Evolutionary conservation across 306 rosid genomes (phyloP), one percentile per base, ranked within the genome.

Genomic region (Acmispon strigosus): DNA sequence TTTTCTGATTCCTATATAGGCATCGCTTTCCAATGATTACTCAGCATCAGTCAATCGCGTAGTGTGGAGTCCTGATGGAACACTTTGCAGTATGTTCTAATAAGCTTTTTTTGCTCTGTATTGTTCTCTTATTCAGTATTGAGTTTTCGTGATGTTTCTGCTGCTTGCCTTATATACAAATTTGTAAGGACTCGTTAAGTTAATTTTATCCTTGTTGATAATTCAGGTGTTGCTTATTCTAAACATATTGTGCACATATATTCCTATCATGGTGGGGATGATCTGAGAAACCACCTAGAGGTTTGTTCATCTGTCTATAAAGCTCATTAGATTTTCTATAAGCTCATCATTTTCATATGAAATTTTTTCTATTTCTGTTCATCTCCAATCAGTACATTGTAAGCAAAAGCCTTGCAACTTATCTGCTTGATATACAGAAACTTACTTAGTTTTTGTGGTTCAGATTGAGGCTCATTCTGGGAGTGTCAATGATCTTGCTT

Each of bases 391-490:
- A 69, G 4, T 50, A 15, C 66, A 17, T 62, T 12, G 37, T 62
- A 70, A 42, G 48, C 34, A 59, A 13, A 53, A 60, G 78, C 39
- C 22, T 19, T 8, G 0, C 18, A 55, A 15, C 41, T 45, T 42
- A 44, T 77, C 22, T 67, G 34, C 41, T 53, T 29, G 55, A 62
- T 76, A 18, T 80, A 4, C 75, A 24, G 60, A 27, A 67, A 29
- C 55, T 71, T 18, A 65, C 69, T 47, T 48, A 12, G 66, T 51
- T 74, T 58, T 56, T 52, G 49, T 70, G 74, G 62, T 62, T 58
- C 94, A 95, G 99, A 95, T 95, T 19, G 99, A 95, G 51, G 99
- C 99, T 58, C 99, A 95, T 81, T 70, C 70, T 79, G 99, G 99
- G 66, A 91, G 93, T 80, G 99, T 95, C 72, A 91, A 91, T 78